Evolutionary conservation across 2,329 filamentous ascomycete species (phyloP).

Genomic region (Diaporthe citriasiana): DNA sequence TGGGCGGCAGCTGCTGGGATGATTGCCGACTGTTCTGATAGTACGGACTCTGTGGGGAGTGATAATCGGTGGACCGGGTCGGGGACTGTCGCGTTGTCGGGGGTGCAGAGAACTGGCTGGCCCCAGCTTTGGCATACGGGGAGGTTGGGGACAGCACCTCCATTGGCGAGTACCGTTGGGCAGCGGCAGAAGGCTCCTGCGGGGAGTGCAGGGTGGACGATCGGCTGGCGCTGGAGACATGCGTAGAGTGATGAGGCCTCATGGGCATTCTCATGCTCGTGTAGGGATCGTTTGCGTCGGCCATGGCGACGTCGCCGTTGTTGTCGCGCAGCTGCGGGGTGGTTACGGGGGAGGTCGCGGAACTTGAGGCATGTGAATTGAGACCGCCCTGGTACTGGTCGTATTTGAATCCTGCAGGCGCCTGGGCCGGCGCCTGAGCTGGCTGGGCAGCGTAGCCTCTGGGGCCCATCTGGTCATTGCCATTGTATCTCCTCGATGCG

Average conservation of each 20-base stretch:
- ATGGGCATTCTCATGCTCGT: conserved; percentile 88
- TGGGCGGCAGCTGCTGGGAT: conserved; percentile 79
- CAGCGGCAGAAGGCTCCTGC: conserved; percentile 83
- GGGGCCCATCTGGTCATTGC: conserved; percentile 52
- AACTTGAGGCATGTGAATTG: conserved; percentile 56
- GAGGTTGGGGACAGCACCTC: conserved; percentile 86
- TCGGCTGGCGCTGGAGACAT: conserved; percentile 67
- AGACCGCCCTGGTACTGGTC: conserved; percentile 72
- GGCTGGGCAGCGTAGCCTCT: conserved; percentile 46
- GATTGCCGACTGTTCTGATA: conserved; percentile 66
- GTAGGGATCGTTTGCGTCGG: conserved; percentile 86
- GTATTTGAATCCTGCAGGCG: conserved; percentile 75
- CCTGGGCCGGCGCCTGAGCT: conserved; percentile 55
- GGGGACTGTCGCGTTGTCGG: conserved; percentile 81
- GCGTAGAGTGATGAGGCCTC: conserved; percentile 82
- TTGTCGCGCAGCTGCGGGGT: conserved; percentile 76
- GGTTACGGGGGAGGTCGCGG: conserved; percentile 70
- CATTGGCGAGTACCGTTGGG: conserved; percentile 97
- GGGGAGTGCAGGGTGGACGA: conserved; percentile 78
- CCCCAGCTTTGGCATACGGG: conserved; percentile 75
- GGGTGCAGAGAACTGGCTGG: conserved; percentile 65
- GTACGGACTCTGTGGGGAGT: conserved; percentile 56
- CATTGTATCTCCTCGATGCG: conserved; percentile 76
- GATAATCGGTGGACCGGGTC: conserved; percentile 75
- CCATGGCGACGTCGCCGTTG: conserved; percentile 86